Conservation (phyloP, 2,329 filamentous ascomycete species). For the Xylaria sp. region DNA sequence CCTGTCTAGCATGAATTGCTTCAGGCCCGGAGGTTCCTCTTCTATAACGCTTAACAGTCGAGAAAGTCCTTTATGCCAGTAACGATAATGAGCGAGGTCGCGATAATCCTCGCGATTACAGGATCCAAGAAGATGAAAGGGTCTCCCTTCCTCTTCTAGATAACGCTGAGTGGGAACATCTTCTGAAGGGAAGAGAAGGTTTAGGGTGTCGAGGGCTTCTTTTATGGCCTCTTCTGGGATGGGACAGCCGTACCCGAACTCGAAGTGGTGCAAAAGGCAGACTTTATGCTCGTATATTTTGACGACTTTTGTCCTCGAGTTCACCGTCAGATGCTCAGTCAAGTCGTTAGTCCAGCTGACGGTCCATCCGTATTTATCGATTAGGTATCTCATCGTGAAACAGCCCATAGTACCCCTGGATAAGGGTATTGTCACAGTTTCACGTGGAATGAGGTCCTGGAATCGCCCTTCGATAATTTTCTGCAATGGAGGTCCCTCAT, state of each 20-base stretch:
- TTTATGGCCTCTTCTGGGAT: not conserved
- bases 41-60: conserved; percentile 1
- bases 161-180: not conserved
- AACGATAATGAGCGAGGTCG: conserved; percentile 2
- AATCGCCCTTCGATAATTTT: not conserved
- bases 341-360: conserved; percentile 1
- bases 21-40: not conserved
- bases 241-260: not conserved
- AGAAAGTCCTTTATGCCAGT: conserved; percentile 2
- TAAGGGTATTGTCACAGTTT: not conserved
- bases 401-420: not conserved
- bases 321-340: not conserved
- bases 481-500: not conserved
- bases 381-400: conserved; percentile 6
- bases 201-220: not conserved
- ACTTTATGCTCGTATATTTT: conserved; percentile 8
- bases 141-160: not conserved
- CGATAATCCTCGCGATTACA: not conserved
- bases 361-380: not conserved
- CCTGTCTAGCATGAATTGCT: not conserved
- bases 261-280: conserved; percentile 6
- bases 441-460: not conserved
- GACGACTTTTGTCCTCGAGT: not conserved
- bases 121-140: not conserved
- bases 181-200: not conserved